Evolutionary conservation across 345 rosid genomes (phyloP), one percentile per base, ranked within the genome.

Genomic region (Citrus mangshanensis): DNA sequence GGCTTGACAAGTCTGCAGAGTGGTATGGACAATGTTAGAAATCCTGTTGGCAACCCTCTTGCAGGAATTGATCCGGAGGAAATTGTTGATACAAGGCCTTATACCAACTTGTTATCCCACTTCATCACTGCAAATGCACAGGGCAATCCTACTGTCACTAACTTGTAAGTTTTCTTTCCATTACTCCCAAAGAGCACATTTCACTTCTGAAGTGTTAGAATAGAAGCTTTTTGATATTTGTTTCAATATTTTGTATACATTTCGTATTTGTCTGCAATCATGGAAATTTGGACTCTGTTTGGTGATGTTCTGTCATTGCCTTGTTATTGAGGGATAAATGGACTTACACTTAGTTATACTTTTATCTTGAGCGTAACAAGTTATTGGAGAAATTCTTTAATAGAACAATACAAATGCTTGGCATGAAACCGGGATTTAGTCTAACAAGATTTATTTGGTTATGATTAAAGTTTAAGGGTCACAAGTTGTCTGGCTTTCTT

Each of bases 21-120:
- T 78, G 98, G 98, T 22, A 95, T 95, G 99, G 98, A 95, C 91
- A 95, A 93, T 79, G 99, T 95, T 49, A 86, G 98, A 84, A 95
- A 95, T 73, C 99, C 99, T 0, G 99, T 95, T 21, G 99, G 99
- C 13, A 95, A 85, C 73, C 99, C 99, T 49, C 59, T 95, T 77
- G 98, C 99, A 19, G 98, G 99, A 32, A 95, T 95, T 78, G 99
- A 95, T 68, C 98, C 91, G 0, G 82, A 84, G 1, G 99, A 95
- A 91, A 95, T 95, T 10, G 91, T 95, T 1, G 98, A 95, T 58
- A 95, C 97, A 0, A 80, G 98, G 22, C 97, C 99, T 82, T 93
- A 93, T 76, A 91, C 90, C 28, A 93, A 90, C 68, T 86, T 90
- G 68, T 73, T 93, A 10, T 92, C 99, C 2, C 97, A 95, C 46